phyloP scores from a whole-genome alignment of 2,329 filamentous ascomycete genomes.

The Huntiella savannae region DNA sequence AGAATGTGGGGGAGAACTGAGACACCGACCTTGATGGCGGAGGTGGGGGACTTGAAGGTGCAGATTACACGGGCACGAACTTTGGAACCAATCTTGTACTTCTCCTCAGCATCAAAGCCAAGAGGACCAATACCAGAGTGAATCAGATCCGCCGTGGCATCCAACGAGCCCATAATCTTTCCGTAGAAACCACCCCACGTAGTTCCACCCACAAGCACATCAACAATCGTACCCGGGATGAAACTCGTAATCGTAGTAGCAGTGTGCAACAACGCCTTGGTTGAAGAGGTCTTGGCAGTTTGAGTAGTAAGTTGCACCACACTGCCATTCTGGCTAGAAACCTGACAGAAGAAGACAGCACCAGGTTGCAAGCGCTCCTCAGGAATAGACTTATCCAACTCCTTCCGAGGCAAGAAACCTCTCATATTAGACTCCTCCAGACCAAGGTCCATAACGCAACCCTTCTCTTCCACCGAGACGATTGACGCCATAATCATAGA shows the following conservation, averaged over 20 bases:
- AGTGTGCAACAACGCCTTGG: conserved; percentile 45
- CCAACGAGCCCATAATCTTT: conserved; percentile 80
- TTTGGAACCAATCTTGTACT: conserved; percentile 69
- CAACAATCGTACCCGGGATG: conserved; percentile 76
- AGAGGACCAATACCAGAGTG: conserved; percentile 64
- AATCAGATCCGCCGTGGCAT: conserved; percentile 76
- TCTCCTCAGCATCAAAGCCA: conserved; percentile 50
- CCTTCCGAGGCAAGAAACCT: conserved; percentile 72
- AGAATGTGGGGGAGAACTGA: conserved; percentile 75
- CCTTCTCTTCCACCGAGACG: conserved; percentile 85
- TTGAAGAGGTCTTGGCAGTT: conserved; percentile 46
- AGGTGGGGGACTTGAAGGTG: conserved; percentile 59
- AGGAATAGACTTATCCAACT: conserved; percentile 48
- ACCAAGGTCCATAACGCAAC: conserved; percentile 81
- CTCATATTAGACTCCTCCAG: conserved; percentile 47
- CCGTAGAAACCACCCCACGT: conserved; percentile 59
- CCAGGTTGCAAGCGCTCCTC: conserved; percentile 60
- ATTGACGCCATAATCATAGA: conserved; percentile 74
- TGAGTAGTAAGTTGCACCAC: conserved; percentile 73
- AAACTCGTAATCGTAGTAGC: conserved; percentile 81
- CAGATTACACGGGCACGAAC: conserved; percentile 74
- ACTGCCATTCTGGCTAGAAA: conserved; percentile 61
- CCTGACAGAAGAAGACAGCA: conserved; percentile 64
- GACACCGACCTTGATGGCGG: conserved; percentile 65
- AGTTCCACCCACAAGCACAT: conserved; percentile 63